Evolutionary conservation across 2,329 filamentous ascomycete species (phyloP).

Genomic region (Aspergillus sp.): DNA sequence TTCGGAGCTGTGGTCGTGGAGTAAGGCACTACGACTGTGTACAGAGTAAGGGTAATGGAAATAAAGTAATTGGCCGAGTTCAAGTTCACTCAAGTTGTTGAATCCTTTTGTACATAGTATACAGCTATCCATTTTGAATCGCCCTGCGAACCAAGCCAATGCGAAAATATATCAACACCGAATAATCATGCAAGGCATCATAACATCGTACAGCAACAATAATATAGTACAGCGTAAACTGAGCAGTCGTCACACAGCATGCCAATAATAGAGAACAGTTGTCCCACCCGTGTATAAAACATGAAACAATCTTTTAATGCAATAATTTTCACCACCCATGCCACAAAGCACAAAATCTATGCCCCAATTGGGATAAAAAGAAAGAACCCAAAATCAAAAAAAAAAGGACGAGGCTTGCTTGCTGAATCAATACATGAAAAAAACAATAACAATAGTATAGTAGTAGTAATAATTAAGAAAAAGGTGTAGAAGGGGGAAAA

Average conservation of each 20-base stretch:
- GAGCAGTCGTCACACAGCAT: background rate
- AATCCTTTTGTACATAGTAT: background rate
- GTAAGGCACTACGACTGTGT: too few species aligned
- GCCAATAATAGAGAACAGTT: background rate
- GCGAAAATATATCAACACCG: conserved; percentile 3
- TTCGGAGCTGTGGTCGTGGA: too few species aligned
- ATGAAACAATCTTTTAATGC: background rate
- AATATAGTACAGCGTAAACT: conserved; percentile 1
- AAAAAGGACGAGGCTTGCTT: conserved; percentile 15
- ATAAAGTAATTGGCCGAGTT: too few species aligned
- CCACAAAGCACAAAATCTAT: conserved; percentile 18
- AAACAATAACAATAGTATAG: background rate
- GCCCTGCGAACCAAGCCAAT: background rate
- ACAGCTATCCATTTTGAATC: background rate
- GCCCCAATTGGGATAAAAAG: conserved; percentile 7
- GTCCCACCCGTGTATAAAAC: conserved; percentile 3
- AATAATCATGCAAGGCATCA: conserved; percentile 6
- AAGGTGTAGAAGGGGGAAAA: conserved; percentile 6
- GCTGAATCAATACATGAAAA: conserved; percentile 11
- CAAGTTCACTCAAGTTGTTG: too few species aligned
- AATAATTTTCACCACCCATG: conserved; percentile 4
- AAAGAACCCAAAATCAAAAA: background rate
- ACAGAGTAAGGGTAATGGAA: too few species aligned
- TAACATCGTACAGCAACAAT: conserved; percentile 8
- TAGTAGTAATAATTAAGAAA: background rate